These are phyloP conservation scores for Fusarium bulbicola DNA, from an alignment of 2,329 filamentous ascomycete species.

Conservation along the genomic window DNA sequence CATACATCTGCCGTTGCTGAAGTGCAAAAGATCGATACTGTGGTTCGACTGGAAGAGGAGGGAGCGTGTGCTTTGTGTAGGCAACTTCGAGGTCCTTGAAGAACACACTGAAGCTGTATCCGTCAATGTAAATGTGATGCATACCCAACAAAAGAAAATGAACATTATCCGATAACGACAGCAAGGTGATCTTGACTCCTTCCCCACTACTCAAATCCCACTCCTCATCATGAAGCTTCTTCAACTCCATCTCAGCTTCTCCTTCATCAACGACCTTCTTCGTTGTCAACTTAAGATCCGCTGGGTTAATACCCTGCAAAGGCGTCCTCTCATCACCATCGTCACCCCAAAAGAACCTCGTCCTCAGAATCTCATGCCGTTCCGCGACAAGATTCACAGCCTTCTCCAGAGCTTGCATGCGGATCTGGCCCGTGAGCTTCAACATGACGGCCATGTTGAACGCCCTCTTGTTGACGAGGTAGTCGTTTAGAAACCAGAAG, in stretches of 20 bases:
- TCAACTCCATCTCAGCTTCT: background rate
- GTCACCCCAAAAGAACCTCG: background rate
- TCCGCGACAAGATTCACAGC: background rate
- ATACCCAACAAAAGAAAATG: background rate
- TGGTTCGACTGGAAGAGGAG: background rate
- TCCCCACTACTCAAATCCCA: background rate
- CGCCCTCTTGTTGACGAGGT: constrained; percentile 41
- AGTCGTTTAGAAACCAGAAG: constrained; percentile 52
- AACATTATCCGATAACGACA: background rate
- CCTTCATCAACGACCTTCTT: background rate
- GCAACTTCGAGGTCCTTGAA: background rate
- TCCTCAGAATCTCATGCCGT: background rate
- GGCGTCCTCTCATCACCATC: background rate
- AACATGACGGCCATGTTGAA: constrained; percentile 45
- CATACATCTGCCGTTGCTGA: background rate
- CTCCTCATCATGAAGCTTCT: background rate
- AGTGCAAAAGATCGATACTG: background rate
- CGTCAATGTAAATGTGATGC: constrained; percentile 9
- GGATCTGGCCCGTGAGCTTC: background rate
- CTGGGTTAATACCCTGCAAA: background rate
- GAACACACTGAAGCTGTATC: background rate
- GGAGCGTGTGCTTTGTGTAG: background rate
- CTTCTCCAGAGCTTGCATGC: background rate
- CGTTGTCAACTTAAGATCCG: background rate
- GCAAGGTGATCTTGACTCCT: background rate